Evolutionary conservation across 768 basidiomycete genomes (phyloP).

Genomic region (Hemileccinum rubropunctum): DNA sequence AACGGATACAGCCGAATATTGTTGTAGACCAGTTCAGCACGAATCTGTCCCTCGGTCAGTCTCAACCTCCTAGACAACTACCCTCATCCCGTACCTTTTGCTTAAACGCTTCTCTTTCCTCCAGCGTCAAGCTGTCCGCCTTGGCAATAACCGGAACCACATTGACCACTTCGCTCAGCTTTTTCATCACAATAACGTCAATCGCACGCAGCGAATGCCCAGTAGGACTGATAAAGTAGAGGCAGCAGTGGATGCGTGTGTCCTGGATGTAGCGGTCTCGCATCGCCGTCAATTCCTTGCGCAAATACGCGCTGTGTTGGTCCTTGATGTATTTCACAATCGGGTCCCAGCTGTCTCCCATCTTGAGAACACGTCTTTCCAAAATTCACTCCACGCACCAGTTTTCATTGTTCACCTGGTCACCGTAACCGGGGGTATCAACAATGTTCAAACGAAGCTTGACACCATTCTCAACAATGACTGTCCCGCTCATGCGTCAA

Average conservation of each 20-base stretch:
- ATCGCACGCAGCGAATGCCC: slow-evolving; percentile 95
- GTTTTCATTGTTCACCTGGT: slow-evolving; percentile 98
- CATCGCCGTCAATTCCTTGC: slow-evolving; percentile 98
- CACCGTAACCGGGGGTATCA: slow-evolving; percentile 97
- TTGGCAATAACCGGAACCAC: slow-evolving; percentile 99
- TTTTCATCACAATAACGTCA: slow-evolving; percentile 98
- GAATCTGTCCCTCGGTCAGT: slow-evolving; percentile 58
- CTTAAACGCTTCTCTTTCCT: slow-evolving; percentile 94
- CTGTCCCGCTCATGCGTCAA: slow-evolving; percentile 39
- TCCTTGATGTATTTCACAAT: slow-evolving; percentile 99
- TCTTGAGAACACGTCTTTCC: slow-evolving; percentile 2
- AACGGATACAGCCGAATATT: slow-evolving; percentile 96
- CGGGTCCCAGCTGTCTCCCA: slow-evolving; percentile 84
- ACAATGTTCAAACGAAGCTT: slow-evolving; percentile 95
- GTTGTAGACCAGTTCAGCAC: slow-evolving; percentile 87
- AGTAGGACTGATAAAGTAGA: slow-evolving; percentile 99
- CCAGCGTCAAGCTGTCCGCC: slow-evolving; percentile 88
- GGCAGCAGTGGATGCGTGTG: slow-evolving; percentile 96
- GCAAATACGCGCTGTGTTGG: slow-evolving; percentile 97
- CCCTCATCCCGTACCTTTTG: slow-evolving; percentile 55
- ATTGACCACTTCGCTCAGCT: slow-evolving; percentile 97
- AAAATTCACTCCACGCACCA: slow-evolving; percentile 54
- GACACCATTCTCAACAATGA: slow-evolving; percentile 95
- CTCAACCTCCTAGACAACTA: not conserved
- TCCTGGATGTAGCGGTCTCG: slow-evolving; percentile 98